These are phyloP conservation scores for Moniliella sp. DNA, from an alignment of 1,284 basidiomycete species.

Conservation along the genomic window DNA sequence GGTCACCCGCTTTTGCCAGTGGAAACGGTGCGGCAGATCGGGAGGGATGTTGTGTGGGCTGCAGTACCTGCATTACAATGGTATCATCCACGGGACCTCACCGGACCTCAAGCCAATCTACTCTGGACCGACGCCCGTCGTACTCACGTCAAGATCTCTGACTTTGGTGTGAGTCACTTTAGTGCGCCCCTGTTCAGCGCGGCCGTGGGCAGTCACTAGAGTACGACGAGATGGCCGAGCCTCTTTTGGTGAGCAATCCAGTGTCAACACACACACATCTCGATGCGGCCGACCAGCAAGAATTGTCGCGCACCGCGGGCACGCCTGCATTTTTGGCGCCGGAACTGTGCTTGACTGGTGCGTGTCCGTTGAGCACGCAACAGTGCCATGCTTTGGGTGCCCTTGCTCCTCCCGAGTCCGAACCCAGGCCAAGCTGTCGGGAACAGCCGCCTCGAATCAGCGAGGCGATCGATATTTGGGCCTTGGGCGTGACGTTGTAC, in stretches of 20 bases:
- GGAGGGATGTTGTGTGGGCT: constrained; percentile 78
- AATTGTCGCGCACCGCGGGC: constrained; percentile 76
- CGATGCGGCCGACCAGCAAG: constrained; percentile 71
- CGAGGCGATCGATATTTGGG: constrained; percentile 96
- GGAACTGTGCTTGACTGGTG: constrained; percentile 49
- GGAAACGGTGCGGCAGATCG: no score
- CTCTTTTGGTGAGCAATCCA: no score
- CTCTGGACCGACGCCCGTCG: constrained; percentile 58
- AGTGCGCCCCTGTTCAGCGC: constrained; percentile 55
- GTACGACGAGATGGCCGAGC: no score
- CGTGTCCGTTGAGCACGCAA: constrained; percentile 8
- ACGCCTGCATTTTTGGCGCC: constrained; percentile 94
- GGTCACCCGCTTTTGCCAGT: no score
- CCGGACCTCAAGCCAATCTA: constrained; percentile 96
- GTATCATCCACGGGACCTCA: constrained; percentile 97
- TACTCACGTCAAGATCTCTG: constrained; percentile 69
- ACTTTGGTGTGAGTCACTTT: constrained; percentile 91
- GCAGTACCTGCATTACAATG: constrained; percentile 82
- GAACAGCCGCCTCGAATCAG: constrained; percentile 50
- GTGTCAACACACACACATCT: no score
- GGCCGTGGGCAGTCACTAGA: no score
- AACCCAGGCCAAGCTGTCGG: no score
- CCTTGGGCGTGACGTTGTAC: constrained; percentile 87
- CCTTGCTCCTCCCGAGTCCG: no score
- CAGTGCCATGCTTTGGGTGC: no score